A percentile compares a stretch with the other conserved stretches of the same genome.
phyloP scores from a whole-genome alignment of 2,329 filamentous ascomycete genomes.

The Tolypocladium nubicola region DNA sequence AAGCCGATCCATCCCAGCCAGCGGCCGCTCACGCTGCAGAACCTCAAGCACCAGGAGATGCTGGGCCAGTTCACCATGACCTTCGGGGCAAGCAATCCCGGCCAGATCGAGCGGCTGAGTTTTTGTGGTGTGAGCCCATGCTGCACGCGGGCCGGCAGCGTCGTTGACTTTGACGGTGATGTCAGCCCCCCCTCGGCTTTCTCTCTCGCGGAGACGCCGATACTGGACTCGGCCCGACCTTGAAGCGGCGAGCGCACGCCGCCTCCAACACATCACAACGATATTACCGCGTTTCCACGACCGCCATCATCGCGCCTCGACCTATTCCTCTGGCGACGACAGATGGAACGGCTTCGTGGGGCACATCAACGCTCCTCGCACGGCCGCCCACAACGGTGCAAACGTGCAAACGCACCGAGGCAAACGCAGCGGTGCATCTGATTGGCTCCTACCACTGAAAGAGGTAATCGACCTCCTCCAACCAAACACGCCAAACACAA shows the following conservation, averaged over 20 bases:
- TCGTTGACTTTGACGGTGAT: conserved; percentile 19
- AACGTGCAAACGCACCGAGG: neutral
- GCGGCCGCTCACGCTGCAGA: conserved; percentile 32
- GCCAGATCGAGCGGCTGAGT: conserved; percentile 20
- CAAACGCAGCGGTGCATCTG: neutral
- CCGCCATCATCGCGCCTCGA: neutral
- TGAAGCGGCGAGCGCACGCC: conserved; percentile 1
- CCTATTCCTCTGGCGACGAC: neutral
- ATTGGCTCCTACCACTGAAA: neutral
- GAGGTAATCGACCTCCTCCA: neutral
- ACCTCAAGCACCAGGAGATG: conserved; percentile 36
- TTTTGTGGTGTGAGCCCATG: conserved; percentile 32
- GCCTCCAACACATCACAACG: neutral
- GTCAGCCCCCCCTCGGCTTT: neutral
- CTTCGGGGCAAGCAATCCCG: conserved; percentile 28
- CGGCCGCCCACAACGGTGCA: neutral
- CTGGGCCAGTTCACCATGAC: conserved; percentile 34
- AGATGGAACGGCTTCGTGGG: neutral
- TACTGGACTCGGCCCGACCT: conserved; percentile 7
- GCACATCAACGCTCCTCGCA: neutral
- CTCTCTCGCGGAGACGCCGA: conserved; percentile 5
- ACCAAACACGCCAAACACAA: neutral
- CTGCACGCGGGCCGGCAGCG: conserved; percentile 27
- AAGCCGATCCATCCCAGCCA: conserved; percentile 31
- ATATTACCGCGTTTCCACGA: neutral